A percentile compares a stretch with the other conserved stretches of the same genome.
Evolutionary conservation across 2,329 filamentous ascomycete species (phyloP).

Genomic region (Claviceps purpurea): DNA sequence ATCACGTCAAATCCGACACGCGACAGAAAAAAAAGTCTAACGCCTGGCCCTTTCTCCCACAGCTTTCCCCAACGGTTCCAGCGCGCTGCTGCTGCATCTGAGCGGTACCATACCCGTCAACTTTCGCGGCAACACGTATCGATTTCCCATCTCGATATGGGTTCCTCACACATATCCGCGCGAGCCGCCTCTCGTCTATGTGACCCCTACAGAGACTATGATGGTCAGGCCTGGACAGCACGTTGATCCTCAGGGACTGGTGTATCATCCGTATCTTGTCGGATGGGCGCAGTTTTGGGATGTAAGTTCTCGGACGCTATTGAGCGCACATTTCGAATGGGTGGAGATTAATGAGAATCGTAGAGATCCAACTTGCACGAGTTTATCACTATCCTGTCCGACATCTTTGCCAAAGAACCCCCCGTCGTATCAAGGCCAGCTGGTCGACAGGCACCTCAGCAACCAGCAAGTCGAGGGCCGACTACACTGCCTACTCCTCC

Average conservation of each 20-base stretch:
- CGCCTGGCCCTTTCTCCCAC: conserved; percentile 8
- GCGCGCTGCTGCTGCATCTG: conserved; percentile 75
- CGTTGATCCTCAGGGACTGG: conserved; percentile 80
- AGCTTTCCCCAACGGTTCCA: conserved; percentile 83
- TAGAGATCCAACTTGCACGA: conserved; percentile 75
- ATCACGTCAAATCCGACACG: neutral
- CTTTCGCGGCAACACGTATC: conserved; percentile 80
- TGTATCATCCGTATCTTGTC: conserved; percentile 92
- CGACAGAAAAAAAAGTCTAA: conserved; percentile 2
- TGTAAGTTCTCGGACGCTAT: conserved; percentile 33
- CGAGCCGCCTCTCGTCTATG: conserved; percentile 76
- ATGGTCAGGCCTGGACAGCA: conserved; percentile 83
- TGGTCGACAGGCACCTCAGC: conserved; percentile 23
- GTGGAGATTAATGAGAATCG: neutral
- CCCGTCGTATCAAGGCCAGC: conserved; percentile 65
- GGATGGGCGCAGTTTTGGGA: conserved; percentile 85
- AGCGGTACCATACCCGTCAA: conserved; percentile 80
- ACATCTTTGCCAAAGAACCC: conserved; percentile 88
- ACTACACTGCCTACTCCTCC: conserved; percentile 63
- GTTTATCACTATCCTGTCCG: conserved; percentile 67
- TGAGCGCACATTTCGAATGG: neutral
- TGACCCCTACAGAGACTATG: conserved; percentile 82
- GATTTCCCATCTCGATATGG: conserved; percentile 88
- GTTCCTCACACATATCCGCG: conserved; percentile 80
- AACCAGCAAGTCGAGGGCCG: conserved; percentile 27